Percentiles rank a stretch among this genome's conserved stretches.
Evolutionary conservation across 2,329 filamentous ascomycete species (phyloP).

Genomic region (Penicillium polonicum): DNA sequence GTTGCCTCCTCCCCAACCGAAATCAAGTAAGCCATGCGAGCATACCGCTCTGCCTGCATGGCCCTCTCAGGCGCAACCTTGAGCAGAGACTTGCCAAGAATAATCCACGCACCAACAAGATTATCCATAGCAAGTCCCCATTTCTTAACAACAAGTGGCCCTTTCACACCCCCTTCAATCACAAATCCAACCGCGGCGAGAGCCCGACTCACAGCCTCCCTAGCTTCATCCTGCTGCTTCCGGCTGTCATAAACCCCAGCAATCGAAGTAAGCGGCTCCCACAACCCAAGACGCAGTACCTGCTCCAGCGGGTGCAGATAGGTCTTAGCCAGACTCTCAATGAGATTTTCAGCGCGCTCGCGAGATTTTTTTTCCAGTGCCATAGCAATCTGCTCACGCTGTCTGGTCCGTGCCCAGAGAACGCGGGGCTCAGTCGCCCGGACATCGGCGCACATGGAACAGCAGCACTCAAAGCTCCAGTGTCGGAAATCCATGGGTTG

Average conservation of each 20-base stretch:
- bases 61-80: slow-evolving; percentile 18
- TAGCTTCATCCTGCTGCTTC: neutral
- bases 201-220: neutral
- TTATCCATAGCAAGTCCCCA: slow-evolving; percentile 33
- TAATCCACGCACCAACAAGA: slow-evolving; percentile 31
- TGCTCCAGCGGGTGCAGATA: neutral
- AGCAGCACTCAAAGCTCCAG: slow-evolving; percentile 28
- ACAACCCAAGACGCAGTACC: neutral
- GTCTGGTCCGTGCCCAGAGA: neutral
- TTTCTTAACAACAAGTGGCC: slow-evolving; percentile 6
- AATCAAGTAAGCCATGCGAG: slow-evolving; percentile 33
- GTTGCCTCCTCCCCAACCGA: slow-evolving; percentile 37
- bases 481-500: slow-evolving; percentile 2
- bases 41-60: slow-evolving; percentile 30
- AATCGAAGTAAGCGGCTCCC: neutral
- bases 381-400: neutral
- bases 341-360: neutral
- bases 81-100: slow-evolving; percentile 27
- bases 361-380: neutral
- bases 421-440: neutral
- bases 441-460: slow-evolving; percentile 22
- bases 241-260: neutral
- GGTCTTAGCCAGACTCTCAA: neutral
- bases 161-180: neutral
- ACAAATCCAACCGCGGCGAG: slow-evolving; percentile 2